Percentiles rank a stretch among this genome's conserved stretches.
Evolutionary conservation across 352 stramenopile species (phyloP).

Genomic region (Globisporangium carolinianum): DNA sequence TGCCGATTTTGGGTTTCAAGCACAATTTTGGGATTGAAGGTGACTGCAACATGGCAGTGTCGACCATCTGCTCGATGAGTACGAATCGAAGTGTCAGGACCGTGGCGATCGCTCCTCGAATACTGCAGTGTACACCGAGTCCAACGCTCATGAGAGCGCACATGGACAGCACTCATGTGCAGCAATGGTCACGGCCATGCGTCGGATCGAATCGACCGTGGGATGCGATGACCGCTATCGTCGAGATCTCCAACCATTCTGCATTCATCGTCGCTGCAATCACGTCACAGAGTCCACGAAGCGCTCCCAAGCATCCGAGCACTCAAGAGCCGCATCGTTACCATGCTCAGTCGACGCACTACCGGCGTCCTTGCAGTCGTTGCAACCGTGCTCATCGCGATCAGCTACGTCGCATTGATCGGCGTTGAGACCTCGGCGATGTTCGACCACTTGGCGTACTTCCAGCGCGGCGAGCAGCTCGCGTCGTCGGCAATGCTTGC

Average conservation of each 20-base stretch:
- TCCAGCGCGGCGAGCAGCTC: background rate
- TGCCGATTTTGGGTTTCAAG: background rate
- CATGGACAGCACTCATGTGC: too few relatives aligned
- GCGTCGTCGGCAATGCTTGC: background rate
- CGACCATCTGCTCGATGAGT: background rate
- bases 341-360: background rate
- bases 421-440: background rate
- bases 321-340: too few relatives aligned
- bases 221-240: too few relatives aligned
- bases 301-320: too few relatives aligned
- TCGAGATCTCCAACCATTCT: too few relatives aligned
- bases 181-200: too few relatives aligned
- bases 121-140: background rate
- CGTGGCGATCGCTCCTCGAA: too few relatives aligned
- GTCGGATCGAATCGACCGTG: too few relatives aligned
- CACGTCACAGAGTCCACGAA: too few relatives aligned
- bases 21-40: background rate
- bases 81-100: background rate
- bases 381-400: background rate
- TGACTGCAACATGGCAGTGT: background rate
- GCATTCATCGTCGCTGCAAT: too few relatives aligned
- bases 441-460: background rate
- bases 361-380: background rate
- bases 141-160: too few relatives aligned
- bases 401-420: slow-evolving; percentile 1